These are phyloP conservation scores for Coffea eugenioides DNA, from an alignment of 257 asterid species.

Conservation along the genomic window DNA sequence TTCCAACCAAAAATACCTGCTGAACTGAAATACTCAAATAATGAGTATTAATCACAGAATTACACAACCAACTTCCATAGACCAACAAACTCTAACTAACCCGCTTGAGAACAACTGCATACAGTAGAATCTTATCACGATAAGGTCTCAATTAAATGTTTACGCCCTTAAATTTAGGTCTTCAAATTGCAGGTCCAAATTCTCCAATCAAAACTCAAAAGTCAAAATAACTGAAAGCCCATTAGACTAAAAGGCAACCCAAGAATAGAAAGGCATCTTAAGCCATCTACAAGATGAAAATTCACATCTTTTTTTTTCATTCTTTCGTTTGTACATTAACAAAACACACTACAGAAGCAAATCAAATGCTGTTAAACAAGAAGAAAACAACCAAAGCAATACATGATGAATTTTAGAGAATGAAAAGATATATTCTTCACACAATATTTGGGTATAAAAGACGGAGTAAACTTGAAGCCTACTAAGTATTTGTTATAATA, in stretches of 20 bases:
- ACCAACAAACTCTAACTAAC: too few species aligned
- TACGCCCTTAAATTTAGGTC: background rate
- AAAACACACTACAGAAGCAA: background rate
- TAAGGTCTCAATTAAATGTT: background rate
- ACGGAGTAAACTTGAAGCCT: too few species aligned
- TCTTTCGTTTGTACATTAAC: background rate
- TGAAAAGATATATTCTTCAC: too few species aligned
- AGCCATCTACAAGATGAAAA: background rate
- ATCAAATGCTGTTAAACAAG: too few species aligned
- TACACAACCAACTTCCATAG: background rate
- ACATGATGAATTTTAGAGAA: too few species aligned
- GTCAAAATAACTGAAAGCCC: background rate
- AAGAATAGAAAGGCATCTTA: background rate
- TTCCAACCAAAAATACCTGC: background rate
- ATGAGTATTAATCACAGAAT: background rate
- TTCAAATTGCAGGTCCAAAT: background rate
- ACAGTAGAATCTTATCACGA: background rate
- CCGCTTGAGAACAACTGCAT: background rate
- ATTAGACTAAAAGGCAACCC: background rate
- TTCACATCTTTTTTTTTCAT: background rate
- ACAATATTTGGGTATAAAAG: too few species aligned
- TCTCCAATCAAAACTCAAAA: background rate
- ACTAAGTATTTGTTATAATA: too few species aligned
- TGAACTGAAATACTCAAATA: background rate
- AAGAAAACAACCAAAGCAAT: too few species aligned